phyloP scores from a whole-genome alignment of 495 filamentous ascomycete genomes.

The Aspergillus olivimuriae region DNA sequence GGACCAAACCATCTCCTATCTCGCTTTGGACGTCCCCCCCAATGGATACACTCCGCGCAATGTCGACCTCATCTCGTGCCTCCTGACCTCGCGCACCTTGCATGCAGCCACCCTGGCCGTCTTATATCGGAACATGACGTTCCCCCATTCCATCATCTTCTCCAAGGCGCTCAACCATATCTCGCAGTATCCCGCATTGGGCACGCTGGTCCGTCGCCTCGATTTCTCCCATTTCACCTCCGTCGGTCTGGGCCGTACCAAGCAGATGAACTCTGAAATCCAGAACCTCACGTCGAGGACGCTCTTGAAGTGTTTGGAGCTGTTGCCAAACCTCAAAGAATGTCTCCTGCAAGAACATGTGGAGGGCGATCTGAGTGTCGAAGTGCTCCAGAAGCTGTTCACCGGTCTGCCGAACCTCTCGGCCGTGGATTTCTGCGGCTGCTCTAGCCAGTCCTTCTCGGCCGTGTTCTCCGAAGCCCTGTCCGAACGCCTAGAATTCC shows the following conservation, averaged over 20 bases:
- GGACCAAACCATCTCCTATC: constrained; percentile 72
- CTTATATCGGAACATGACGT: constrained; percentile 76
- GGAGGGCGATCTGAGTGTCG: constrained; percentile 66
- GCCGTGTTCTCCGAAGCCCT: constrained; percentile 48
- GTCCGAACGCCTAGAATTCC: constrained; percentile 33
- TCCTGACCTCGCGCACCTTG: constrained; percentile 69
- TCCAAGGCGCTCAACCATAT: constrained; percentile 75
- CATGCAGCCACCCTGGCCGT: constrained; percentile 71
- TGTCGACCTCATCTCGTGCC: constrained; percentile 70
- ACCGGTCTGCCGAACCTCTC: constrained; percentile 58
- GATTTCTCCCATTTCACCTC: constrained; percentile 91
- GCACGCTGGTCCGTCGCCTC: constrained; percentile 71
- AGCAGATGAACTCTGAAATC: constrained; percentile 71
- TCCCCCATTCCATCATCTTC: constrained; percentile 82
- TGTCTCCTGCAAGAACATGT: constrained; percentile 79
- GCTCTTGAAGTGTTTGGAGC: constrained; percentile 65
- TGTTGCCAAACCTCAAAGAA: constrained; percentile 72
- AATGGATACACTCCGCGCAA: constrained; percentile 75
- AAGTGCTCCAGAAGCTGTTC: constrained; percentile 66
- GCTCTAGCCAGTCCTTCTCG: constrained; percentile 65
- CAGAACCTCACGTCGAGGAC: constrained; percentile 76
- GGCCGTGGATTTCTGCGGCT: constrained; percentile 75
- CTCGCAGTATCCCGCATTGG: constrained; percentile 60
- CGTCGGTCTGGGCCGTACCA: constrained; percentile 70
- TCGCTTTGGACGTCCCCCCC: constrained; percentile 70